phyloP scores from a whole-genome alignment of 495 filamentous ascomycete genomes.

The Penicillium pulvis region DNA sequence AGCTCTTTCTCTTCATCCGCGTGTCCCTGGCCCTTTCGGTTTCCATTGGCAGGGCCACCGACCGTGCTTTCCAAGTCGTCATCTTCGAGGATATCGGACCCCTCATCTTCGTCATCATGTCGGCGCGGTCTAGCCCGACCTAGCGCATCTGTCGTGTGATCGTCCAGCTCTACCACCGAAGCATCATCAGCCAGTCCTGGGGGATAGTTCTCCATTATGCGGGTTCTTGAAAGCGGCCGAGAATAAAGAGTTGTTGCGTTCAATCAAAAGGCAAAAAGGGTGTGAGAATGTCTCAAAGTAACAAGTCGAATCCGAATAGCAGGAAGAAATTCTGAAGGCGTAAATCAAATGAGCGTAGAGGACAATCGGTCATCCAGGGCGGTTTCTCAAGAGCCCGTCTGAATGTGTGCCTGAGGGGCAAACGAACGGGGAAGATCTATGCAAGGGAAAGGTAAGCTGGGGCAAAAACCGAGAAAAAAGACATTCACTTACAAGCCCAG shows the following conservation, averaged over 20 bases:
- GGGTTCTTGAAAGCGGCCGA: background rate
- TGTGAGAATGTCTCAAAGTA: constrained; percentile 4
- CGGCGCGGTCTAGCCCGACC: constrained; percentile 68
- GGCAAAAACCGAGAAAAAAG: background rate
- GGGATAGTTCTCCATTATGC: constrained; percentile 48
- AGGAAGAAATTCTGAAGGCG: background rate
- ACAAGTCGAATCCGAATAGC: constrained; percentile 9
- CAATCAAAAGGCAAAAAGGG: constrained; percentile 6
- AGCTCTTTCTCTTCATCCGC: constrained; percentile 88
- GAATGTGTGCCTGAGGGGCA: constrained; percentile 32
- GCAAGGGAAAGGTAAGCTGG: constrained; percentile 5
- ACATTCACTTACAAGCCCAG: constrained; percentile 14
- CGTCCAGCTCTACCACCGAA: constrained; percentile 70
- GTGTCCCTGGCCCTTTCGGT: constrained; percentile 63
- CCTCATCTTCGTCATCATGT: constrained; percentile 84
- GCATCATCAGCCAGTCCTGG: constrained; percentile 62
- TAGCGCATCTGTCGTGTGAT: constrained; percentile 65
- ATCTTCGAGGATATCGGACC: constrained; percentile 79
- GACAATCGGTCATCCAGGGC: constrained; percentile 28
- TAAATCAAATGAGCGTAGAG: constrained; percentile 35
- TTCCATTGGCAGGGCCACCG: constrained; percentile 78
- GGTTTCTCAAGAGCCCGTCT: constrained; percentile 15
- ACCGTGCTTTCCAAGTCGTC: constrained; percentile 91
- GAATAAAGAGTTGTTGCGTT: constrained; percentile 52
- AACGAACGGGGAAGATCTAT: constrained; percentile 17